Evolutionary conservation across 2,329 filamentous ascomycete species (phyloP).

Genomic region (Dendrostoma leiphaemia): DNA sequence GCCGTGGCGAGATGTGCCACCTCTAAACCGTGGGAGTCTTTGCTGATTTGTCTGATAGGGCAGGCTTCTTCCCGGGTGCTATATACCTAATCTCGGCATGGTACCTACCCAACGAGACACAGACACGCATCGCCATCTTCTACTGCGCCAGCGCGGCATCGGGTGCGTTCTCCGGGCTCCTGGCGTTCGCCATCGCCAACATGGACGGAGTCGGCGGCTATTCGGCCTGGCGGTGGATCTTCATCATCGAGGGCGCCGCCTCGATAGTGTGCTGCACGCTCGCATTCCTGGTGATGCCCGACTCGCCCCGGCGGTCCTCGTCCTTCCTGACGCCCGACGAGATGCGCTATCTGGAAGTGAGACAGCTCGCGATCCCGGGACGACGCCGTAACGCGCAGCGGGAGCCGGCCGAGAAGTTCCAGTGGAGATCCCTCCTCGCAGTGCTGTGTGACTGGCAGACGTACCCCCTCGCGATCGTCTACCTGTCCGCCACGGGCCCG

Average conservation of each 20-base stretch:
- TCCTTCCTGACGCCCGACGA: constrained; percentile 38
- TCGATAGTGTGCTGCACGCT: constrained; percentile 35
- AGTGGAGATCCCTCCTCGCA: constrained; percentile 29
- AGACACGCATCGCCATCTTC: constrained; percentile 43
- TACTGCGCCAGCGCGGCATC: constrained; percentile 40
- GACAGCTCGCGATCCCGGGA: constrained; percentile 30
- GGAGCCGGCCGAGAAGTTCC: constrained; percentile 30
- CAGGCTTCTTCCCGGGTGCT: constrained; percentile 41
- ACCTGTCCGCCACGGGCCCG: constrained; percentile 40
- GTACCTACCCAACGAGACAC: constrained; percentile 48
- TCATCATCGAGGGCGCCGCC: constrained; percentile 49
- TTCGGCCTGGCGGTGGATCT: constrained; percentile 53
- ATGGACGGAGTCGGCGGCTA: constrained; percentile 42
- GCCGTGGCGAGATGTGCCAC: no score
- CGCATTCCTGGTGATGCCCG: constrained; percentile 46
- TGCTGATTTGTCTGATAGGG: constrained; percentile 16
- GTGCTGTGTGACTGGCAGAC: constrained; percentile 48
- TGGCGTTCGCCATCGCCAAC: constrained; percentile 47
- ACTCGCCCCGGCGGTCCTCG: constrained; percentile 35
- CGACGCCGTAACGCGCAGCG: constrained; percentile 20
- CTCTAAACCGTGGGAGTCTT: no score
- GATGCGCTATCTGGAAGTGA: constrained; percentile 38
- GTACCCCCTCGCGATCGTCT: constrained; percentile 39
- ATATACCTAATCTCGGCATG: constrained; percentile 47
- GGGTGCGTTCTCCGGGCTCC: constrained; percentile 39